phyloP scores from a whole-genome alignment of 257 asterid genomes.

The Solanum piurae region DNA sequence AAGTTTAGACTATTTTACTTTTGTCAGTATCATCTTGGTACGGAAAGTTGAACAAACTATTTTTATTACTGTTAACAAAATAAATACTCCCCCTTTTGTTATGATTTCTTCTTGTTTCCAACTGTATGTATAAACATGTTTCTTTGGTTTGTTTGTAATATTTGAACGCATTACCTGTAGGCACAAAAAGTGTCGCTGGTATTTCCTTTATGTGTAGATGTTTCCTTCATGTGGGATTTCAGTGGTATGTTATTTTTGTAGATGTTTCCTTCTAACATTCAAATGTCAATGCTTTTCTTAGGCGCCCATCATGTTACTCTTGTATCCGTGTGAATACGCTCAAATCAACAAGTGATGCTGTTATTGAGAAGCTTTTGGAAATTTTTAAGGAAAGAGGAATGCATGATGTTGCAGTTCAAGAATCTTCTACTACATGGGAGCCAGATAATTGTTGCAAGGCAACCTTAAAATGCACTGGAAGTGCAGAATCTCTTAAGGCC shows the following conservation, averaged over 20 bases:
- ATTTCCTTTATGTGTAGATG: background rate
- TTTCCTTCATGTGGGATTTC: background rate
- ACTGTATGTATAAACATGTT: background rate
- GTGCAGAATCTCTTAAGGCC: conserved; percentile 5
- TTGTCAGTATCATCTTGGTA: background rate
- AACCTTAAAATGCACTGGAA: conserved; percentile 2
- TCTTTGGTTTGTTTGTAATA: background rate
- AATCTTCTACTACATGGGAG: conserved; percentile 2
- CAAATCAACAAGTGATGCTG: conserved; percentile 53
- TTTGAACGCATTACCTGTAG: background rate
- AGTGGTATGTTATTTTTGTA: background rate
- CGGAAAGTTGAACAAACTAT: background rate
- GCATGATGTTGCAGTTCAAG: conserved; percentile 12
- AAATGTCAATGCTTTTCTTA: conserved; percentile 12
- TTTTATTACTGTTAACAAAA: background rate
- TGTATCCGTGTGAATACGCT: conserved; percentile 84
- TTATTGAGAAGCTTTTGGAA: conserved; percentile 52
- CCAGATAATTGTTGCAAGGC: conserved; percentile 8
- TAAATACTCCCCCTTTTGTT: background rate
- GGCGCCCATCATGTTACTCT: conserved; percentile 92
- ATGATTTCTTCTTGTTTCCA: background rate
- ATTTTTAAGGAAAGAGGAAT: conserved; percentile 37
- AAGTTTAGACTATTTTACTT: background rate
- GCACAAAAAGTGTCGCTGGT: background rate
- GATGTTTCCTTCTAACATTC: background rate